phyloP scores from a whole-genome alignment of 768 basidiomycete genomes.

The Pleurotus cornucopiae region DNA sequence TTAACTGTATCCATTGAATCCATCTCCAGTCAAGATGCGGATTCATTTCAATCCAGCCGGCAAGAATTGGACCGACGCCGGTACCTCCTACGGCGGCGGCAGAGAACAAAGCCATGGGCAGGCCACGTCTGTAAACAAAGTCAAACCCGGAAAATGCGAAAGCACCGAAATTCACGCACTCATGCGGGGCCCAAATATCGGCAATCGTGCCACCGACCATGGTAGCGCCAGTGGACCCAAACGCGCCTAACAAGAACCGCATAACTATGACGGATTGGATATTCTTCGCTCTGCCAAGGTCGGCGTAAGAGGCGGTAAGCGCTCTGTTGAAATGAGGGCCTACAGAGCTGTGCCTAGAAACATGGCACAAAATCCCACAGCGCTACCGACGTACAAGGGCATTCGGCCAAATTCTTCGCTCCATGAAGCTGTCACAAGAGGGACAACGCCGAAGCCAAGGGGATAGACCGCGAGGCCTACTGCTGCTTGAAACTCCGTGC shows the following conservation, averaged over 20 bases:
- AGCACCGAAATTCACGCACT: slow-evolving; percentile 3
- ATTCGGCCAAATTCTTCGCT: slow-evolving; percentile 53
- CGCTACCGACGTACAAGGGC: slow-evolving; percentile 39
- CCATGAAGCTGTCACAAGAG: slow-evolving; percentile 50
- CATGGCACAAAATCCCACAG: slow-evolving; percentile 26
- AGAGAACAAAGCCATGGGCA: slow-evolving; percentile 76
- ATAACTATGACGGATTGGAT: slow-evolving; percentile 18
- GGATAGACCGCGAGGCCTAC: slow-evolving; percentile 36
- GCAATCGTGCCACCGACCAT: slow-evolving; percentile 16
- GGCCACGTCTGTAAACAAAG: slow-evolving; percentile 45
- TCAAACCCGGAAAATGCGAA: background rate
- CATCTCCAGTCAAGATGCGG: slow-evolving; percentile 65
- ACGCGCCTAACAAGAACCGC: slow-evolving; percentile 11
- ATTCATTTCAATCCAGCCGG: slow-evolving; percentile 66
- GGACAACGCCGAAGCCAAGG: slow-evolving; percentile 47
- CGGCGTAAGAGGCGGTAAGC: no score
- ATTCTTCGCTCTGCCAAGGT: slow-evolving; percentile 20
- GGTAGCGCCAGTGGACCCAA: slow-evolving; percentile 14
- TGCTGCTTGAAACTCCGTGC: slow-evolving; percentile 27
- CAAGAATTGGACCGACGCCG: slow-evolving; percentile 58
- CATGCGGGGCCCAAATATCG: slow-evolving; percentile 11
- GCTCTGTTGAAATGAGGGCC: background rate
- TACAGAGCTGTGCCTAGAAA: background rate
- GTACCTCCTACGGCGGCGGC: slow-evolving; percentile 55
- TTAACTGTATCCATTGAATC: slow-evolving; percentile 80